Evolutionary conservation across 1,284 basidiomycete species (phyloP), one percentile per base, ranked within the genome.

Genomic region (Mrakiaceae sp.): DNA sequence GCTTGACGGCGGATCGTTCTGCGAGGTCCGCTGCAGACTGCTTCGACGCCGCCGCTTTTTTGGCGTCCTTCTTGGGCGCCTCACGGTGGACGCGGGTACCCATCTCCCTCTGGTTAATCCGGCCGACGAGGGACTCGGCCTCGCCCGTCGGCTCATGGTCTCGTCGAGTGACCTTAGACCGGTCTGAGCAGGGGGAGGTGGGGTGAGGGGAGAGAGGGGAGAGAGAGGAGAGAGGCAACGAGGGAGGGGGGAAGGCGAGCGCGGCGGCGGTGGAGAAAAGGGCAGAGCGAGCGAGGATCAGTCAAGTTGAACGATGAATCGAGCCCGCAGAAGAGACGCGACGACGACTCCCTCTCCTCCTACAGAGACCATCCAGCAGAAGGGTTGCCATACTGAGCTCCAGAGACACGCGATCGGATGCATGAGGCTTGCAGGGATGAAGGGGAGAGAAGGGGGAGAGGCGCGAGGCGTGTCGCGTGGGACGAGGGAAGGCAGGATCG

Each of bases 121-220:
- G 84, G 46, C 96, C 96, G 51, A 86, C 87, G 44, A 98, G 85
- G 11, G 93, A 87, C 64, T 95, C 96, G 14, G 93, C 90, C 50
- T 92, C 90, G 68, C 95, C 95, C 78, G 95, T 93, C 14, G 95
- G 93, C 77, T 99, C 96, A 77, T 87, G 87, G 81, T 90, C 88
- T 68, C 90, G 42, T 39, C 64, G 64, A 39, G 64, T 52, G 43
- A 66, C 56, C 58, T 66, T 62, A 4, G 64, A 66, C 16, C 64
- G 64, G 43, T 66, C 64, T 57, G 48, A 42, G 51, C 14, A 43
- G 47, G 87, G 87, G 27, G 48, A 5, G 9, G 40, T 12, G 46
- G 27, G 54, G 48, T 11, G 58, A 42, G 62, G 4, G 80, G 82
- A 67, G 86, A 86, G 40, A 48, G 65, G 49, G 43, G 40, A 49